Evolutionary conservation across 805 yeast genomes (phyloP), one percentile per base, ranked within the genome.

Genomic region (Limtongia smithiae): DNA sequence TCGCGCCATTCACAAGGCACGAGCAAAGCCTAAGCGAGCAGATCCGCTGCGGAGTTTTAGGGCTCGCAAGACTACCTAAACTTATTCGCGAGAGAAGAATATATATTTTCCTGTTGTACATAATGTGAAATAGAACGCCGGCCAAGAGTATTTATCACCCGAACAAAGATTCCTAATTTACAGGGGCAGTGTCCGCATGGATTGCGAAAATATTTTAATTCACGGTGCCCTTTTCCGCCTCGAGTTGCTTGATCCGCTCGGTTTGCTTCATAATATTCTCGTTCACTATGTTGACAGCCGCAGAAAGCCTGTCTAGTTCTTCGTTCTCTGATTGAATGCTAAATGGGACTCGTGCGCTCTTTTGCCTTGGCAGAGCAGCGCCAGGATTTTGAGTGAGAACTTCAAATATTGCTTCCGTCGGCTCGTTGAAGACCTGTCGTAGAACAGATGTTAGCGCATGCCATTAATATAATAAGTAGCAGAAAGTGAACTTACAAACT

Each of bases 361-460:
- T 75, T 31, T 66, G 58, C 22, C 65, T 60, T 1, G 68, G 68
- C 6, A 70, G 53, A 28, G 67, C 55, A 2, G 70, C 70, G 4
- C 72, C 73, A 3, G 95, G 91, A 51, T 77, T 75, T 33, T 73
- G 66, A 4, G 95, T 85, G 61, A 91, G 73, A 3, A 81, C 70
- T 58, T 83, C 87, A 69, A 93, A 91, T 68, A 89, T 79, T 18
- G 77, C 77, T 60, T 93, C 97, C 5, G 96, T 89, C 2, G 98
- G 98, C 66, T 93, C 98, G 65, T 85, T 87, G 64, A 93, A 93
- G 1, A 51, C 55, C 55, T 51, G 33, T 12, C 9, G 9, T 6
- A 6, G 3, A 14, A 4, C 20, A 8, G 21, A 18, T 11, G 28
- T 21, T 21, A 45, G 37, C 8, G 4, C 5, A 20, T 24, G 11